Base-by-base conservation (phyloP, 192 early-diverging fungal species). In the Chytriomyces hyalinus region DNA sequence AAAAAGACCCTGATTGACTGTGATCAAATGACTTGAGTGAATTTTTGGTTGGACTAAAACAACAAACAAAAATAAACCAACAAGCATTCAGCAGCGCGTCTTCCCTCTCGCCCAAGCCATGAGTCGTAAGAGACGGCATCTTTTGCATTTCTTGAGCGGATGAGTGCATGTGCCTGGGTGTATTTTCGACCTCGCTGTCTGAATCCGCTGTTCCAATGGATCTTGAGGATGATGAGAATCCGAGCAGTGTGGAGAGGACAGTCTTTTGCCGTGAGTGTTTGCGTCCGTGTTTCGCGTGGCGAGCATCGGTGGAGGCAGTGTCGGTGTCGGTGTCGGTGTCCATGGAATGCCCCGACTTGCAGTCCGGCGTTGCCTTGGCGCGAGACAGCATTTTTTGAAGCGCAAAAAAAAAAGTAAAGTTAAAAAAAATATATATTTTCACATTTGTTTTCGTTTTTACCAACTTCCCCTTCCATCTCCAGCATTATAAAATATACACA, bases 1-100 rank as follows among this genome's bases (percentile, higher is more conserved):
- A 65, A 65, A 65, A 20, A 57, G 53, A n/a, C 53, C 53, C 53
- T 57, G 53, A 13, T 57, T 20, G 20, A 57, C 53, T 57, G 53
- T n/a, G 20, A 57, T 36, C 28, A 57, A 57, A 57, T 3, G 3
- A 13, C 15, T 57, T 57, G 53, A 57, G 20, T 57, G 36, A 36
- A 36, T 36, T 36, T 36, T 36, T 36, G 36, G 28, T 36, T 36
- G 36, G 36, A 36, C 0, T 36, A 4, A 36, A 36, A 36, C 1
- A 36, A 2, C 36, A 36, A 36, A 36, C 36, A 36, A 36, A 36
- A 3, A 36, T 3, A 36, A 36, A 36, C 36, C 36, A 36, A 36
- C 36, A 36, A 36, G 36, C 36, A 36, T 36, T 36, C 36, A 57
- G 20, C 53, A 57, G 53, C 53, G 53, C 53, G 15, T 57, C 53